Evolutionary conservation across 805 yeast species (phyloP), one percentile per base, ranked within the genome.

Genomic region (Nakazawaea wyomingensis): DNA sequence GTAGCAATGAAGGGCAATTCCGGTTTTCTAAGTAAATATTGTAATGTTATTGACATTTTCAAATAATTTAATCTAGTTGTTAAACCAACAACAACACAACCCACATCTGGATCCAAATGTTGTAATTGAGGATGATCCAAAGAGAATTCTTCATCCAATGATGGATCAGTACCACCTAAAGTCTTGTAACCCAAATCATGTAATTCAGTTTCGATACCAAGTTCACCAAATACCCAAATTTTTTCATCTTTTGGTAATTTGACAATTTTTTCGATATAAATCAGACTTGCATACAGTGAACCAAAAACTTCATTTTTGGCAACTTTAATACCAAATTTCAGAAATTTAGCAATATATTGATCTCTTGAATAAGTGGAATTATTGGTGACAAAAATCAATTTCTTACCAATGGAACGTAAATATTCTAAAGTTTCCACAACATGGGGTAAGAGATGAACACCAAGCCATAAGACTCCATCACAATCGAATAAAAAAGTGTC

Each of bases 401-500:
- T 76, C 61, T 93, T 93, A 30, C 76, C 75, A 21, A 50, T 44
- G 4, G 59, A 45, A 46, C 73, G 72, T 50, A 93, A 67, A 33
- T 84, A 57, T 8, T 72, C 70, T 33, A 93, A 61, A 0, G 96
- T 85, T 59, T 93, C 97, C 10, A 69, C 72, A 2, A 87, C 85
- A 14, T 75, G 67, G 5, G 97, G 97, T 37, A 93, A 70, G 19
- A 87, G 63, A 50, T 81, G 85, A 48, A 77, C 80, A 2, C 98
- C 98, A 38, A 85, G 65, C 99, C 99, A 93, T 46, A 93, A 69
- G 4, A 93, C 99, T 26, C 99, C 99, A 59, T 93, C 99, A 66
- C 99, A 93, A 57, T 93, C 99, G 59, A 93, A 93, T 51, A 93
- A 67, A 54, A 90, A 91, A 46, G 86, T 88, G 57, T 89, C 96